Conservation (phyloP, 2,329 filamentous ascomycete genomes). For the Aspergillus sp. region DNA sequence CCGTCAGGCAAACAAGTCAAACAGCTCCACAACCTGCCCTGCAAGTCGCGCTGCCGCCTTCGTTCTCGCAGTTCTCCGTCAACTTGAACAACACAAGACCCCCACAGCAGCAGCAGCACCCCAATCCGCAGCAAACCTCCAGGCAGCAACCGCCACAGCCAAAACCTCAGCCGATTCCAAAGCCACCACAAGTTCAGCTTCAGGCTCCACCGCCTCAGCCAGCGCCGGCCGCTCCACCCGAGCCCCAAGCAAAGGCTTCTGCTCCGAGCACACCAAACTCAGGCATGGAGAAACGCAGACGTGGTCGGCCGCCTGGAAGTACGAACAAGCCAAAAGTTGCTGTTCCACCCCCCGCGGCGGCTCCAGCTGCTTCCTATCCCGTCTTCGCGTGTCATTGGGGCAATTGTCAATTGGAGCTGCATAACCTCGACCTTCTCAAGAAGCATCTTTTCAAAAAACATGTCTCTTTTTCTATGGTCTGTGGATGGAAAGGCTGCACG, state of each 20-base stretch:
- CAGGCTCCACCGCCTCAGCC: neutral
- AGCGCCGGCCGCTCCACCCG: neutral
- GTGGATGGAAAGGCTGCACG: conserved; percentile 32
- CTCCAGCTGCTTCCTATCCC: conserved; percentile 29
- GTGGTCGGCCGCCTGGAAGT: conserved; percentile 27
- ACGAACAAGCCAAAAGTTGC: conserved; percentile 19
- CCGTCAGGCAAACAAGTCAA: conserved; percentile 3
- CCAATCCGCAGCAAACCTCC: neutral
- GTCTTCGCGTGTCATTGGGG: conserved; percentile 64
- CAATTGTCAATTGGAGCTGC: conserved; percentile 60
- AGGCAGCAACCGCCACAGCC: neutral
- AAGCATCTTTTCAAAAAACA: conserved; percentile 65
- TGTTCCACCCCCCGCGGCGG: conserved; percentile 25
- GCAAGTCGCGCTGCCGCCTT: conserved; percentile 6
- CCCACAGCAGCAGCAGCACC: neutral
- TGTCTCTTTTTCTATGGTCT: conserved; percentile 35
- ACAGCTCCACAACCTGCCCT: conserved; percentile 5
- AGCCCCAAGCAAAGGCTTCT: neutral
- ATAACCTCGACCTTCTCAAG: conserved; percentile 64
- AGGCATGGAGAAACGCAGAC: conserved; percentile 22
- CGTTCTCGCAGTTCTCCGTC: neutral
- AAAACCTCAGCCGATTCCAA: neutral
- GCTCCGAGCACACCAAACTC: conserved; percentile 6
- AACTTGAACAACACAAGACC: conserved; percentile 11
- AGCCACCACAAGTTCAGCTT: neutral